Evolutionary conservation across 2,329 filamentous ascomycete genomes (phyloP), one percentile per base, ranked within the genome.

Genomic region (Hypoxylon sp.): DNA sequence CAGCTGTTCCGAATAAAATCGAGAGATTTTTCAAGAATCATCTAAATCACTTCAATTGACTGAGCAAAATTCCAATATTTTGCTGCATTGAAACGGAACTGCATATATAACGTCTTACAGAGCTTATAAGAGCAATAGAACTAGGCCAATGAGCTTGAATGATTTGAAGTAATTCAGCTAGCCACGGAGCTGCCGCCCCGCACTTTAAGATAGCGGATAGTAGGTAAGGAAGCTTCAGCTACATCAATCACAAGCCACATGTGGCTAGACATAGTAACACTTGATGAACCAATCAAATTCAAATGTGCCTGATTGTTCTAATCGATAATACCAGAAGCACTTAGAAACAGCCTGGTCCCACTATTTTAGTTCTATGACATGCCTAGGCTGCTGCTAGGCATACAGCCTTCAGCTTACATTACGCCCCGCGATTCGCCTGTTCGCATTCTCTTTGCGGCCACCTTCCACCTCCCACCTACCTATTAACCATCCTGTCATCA

Each of bases 341-440:
- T 50, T 24, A 46, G 59, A 67, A 63, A 47, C 39, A 59, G 48
- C 42, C 1, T 19, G 1, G 39, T 4, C 17, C 65, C 55, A 61
- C 37, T 59, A 24, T 63, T 29, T 50, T 57, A 13, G 22, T 26
- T 52, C 35, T 64, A 61, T 64, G 55, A 64, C 37, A 58, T 31
- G 33, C 26, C 48, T 22, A 64, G 29, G 29, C 29, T 31, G 29
- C 29, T 31, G 29, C 48, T 44, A 19, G 53, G 8, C 17, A 44
- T 47, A 65, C 47, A 65, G 55, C 54, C 55, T 64, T 64, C 53
- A 52, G 11, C 35, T 35, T 58, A 63, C 58, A 22, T 37, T 37
- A 59, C 67, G 67, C 67, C 67, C 67, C 67, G 67, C 67, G 60
- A 70, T 70, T 70, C 67, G 64, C 64, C 61, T 35, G 2, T 31